Percentiles rank a stretch among this genome's conserved stretches.
Conservation (phyloP, 768 basidiomycete genomes). For the Auriculariales sp. region DNA sequence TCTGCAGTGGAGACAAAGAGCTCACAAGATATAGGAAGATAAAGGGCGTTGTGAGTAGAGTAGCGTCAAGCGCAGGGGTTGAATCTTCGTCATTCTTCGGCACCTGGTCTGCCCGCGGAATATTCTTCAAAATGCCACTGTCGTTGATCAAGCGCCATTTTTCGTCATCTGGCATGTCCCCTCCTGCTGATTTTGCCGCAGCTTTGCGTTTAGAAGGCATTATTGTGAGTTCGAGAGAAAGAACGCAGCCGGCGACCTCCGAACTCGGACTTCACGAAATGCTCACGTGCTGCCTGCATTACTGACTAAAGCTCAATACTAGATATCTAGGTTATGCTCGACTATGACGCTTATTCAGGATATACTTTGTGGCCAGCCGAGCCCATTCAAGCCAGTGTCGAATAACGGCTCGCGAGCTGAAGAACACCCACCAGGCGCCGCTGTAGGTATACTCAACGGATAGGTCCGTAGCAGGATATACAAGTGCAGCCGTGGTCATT, state of each 20-base stretch:
- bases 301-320: too few species aligned
- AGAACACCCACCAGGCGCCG: not conserved
- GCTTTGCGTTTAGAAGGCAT: too few species aligned
- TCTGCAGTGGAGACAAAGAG: not conserved
- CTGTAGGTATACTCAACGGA: not conserved
- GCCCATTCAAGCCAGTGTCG: not conserved
- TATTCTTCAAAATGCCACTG: slow-evolving; percentile 28
- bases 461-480: not conserved
- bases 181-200: slow-evolving; percentile 5
- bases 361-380: not conserved
- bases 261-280: too few species aligned
- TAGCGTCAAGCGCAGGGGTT: slow-evolving; percentile 16
- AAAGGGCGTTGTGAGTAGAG: slow-evolving; percentile 55
- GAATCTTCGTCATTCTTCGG: not conserved
- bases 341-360: not conserved
- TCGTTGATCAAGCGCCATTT: slow-evolving; percentile 65
- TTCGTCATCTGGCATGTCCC: slow-evolving; percentile 46
- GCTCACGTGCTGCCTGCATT: too few species aligned
- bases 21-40: slow-evolving; percentile 62
- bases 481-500: not conserved
- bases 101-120: slow-evolving; percentile 2
- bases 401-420: not conserved
- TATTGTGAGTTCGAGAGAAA: too few species aligned
- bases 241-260: too few species aligned
- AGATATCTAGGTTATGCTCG: too few species aligned